Evolutionary conservation across 2,329 filamentous ascomycete species (phyloP).

Genomic region (Pestalotiopsis sp.): DNA sequence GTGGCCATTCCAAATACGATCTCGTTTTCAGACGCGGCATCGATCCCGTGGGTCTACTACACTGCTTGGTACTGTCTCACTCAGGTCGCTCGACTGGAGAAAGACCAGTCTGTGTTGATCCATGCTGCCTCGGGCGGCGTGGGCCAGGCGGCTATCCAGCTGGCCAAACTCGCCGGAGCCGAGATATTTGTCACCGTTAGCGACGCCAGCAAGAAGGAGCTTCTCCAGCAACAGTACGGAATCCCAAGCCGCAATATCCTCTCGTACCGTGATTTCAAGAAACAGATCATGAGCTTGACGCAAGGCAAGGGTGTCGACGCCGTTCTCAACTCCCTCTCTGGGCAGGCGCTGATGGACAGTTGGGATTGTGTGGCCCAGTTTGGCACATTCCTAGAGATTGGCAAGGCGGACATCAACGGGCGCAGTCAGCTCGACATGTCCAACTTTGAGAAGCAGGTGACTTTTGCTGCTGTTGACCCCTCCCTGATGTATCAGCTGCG

Average conservation of each 20-base stretch:
- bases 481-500: not conserved
- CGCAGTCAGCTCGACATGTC: constrained; percentile 43
- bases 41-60: not conserved
- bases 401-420: constrained; percentile 40
- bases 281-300: constrained; percentile 16
- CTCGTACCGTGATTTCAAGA: constrained; percentile 10
- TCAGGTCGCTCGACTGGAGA: not conserved
- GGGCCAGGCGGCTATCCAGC: not conserved
- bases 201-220: not conserved
- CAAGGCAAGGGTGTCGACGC: constrained; percentile 14
- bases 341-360: constrained; percentile 37
- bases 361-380: constrained; percentile 45
- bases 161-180: not conserved
- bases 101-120: not conserved
- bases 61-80: not conserved
- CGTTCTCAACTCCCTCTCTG: constrained; percentile 40
- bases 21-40: not conserved
- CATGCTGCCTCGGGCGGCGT: not conserved
- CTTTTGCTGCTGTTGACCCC: constrained; percentile 22
- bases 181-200: not conserved
- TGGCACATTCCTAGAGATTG: constrained; percentile 47
- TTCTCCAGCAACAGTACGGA: not conserved
- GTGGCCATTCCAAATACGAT: constrained; percentile 17
- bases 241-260: not conserved
- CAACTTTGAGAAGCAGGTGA: constrained; percentile 38